Evolutionary conservation across 257 asterid genomes (phyloP), one percentile per base, ranked within the genome.

Genomic region (Eucommia ulmoides): DNA sequence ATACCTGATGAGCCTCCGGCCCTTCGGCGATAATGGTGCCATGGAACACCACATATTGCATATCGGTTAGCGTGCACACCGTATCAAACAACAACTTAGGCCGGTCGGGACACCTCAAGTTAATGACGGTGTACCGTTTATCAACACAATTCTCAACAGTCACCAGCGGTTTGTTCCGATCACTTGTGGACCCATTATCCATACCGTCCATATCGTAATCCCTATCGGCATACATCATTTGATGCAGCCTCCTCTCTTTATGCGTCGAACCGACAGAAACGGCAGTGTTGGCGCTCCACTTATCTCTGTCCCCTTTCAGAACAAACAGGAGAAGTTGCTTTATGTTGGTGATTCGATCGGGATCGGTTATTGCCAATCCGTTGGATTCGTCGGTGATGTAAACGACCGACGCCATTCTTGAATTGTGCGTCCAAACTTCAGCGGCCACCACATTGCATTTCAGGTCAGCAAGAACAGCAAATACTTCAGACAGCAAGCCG

Each of bases 371-470:
- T 1, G 84, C 74, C 20, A 53, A 51, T 25, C 87, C 84, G 7
- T 24, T 75, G 14, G 49, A 54, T 59, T 81, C 84, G n/a, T 88
- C 93, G 0, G 91, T 81, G 48, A 88, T 83, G 63, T 77, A 77
- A 26, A 83, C 74, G 14, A 88, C 81, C 0, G 95, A 75, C 2
- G 97, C 97, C 84, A 84, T 76, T 68, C 97, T 71, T 12, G 92
- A 70, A 60, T 84, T 84, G 46, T 88, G 97, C 15, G 97, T 88
- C 97, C 97, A 88, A 3, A 84, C 95, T 75, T 88, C 95, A 0
- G 94, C 88, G 12, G 88, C 86, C 10, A 71, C 93, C 23, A 84
- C 75, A 23, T 84, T 88, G 20, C 92, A 84, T 52, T 79, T 88
- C 3, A 71, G 83, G 59, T 84, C 88, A 0, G 92, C 53, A 41